Evolutionary conservation across 495 filamentous ascomycete genomes (phyloP), one percentile per base, ranked within the genome.

Genomic region (Aspergillus nidulans): DNA sequence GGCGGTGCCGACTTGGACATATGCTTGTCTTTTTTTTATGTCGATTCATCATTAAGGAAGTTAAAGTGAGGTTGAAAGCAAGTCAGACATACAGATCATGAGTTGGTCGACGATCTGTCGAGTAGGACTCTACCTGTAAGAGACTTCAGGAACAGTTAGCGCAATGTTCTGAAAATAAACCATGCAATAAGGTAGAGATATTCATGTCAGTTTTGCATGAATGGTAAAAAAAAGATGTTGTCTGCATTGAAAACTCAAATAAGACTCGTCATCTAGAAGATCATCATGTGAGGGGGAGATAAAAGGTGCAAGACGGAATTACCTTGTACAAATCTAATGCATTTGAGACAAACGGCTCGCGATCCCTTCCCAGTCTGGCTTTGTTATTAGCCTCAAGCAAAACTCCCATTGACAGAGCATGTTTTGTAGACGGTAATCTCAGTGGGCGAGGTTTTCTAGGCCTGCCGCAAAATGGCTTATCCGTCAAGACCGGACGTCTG

Each of bases 371-470:
- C 24, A 47, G 20, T 42, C 47, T 49, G 47, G 47, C 47, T 16
- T 5, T 20, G 10, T 13, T 9, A 64, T 74, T 65, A 74, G 70
- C 66, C 58, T 65, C 63, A 58, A 57, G 61, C 62, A 61, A 61
- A 28, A 62, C 56, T 32, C 36, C 53, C 49, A 39, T 51, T 51
- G 55, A 63, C 58, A 63, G 47, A 49, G 60, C 55, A 42, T 61
- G 48, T 56, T 57, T 51, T 34, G 43, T 48, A 54, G 55, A 48
- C 24, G 38, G 10, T 40, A 52, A 68, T 76, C 72, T 97, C 94
- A 98, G 94, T 91, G 89, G 92, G 90, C 91, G 83, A 96, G 92
- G 94, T 96, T 98, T 98, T 96, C 92, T 96, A 97, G 90, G 94
- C 92, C 92, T 95, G 90, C 90, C 92, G 69, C 90, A 89, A 90